Conservation (phyloP, 1,284 basidiomycete species). For the Rhodotorula sp. region DNA sequence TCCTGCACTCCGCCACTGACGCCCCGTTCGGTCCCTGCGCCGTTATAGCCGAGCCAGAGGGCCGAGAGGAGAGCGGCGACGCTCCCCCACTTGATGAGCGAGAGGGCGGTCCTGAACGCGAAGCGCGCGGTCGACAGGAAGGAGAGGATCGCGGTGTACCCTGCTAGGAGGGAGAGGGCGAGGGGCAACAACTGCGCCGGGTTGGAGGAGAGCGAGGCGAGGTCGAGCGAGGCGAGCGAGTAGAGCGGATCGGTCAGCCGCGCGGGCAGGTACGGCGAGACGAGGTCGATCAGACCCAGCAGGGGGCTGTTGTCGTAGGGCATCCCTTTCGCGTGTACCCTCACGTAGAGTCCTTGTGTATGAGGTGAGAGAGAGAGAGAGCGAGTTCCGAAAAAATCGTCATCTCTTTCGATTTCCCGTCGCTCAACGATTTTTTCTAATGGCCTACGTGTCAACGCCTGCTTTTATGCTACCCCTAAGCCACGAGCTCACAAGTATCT, state of each 20-base stretch:
- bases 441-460: no score
- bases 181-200: conserved; percentile 61
- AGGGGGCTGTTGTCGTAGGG: conserved; percentile 10
- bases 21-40: conserved; percentile 21
- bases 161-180: conserved; percentile 65
- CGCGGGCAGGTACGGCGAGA: conserved; percentile 20
- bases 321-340: neutral
- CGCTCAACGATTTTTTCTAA: no score
- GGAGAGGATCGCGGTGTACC: conserved; percentile 69
- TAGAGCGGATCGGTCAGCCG: conserved; percentile 18
- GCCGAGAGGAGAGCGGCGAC: conserved; percentile 57
- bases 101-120: conserved; percentile 64
- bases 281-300: conserved; percentile 14
- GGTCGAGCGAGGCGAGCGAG: conserved; percentile 22
- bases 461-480: no score
- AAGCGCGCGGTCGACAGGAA: conserved; percentile 71
- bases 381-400: no score
- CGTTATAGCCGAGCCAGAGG: conserved; percentile 17
- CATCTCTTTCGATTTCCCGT: no score
- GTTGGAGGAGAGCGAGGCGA: conserved; percentile 10
- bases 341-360: neutral
- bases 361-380: neutral
- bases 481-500: no score
- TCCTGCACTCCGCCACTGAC: conserved; percentile 10
- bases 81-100: conserved; percentile 70